These are phyloP conservation scores for Quaeritorhiza haematococci DNA, from an alignment of 371 early-diverging fungal species.

Conservation along the genomic window DNA sequence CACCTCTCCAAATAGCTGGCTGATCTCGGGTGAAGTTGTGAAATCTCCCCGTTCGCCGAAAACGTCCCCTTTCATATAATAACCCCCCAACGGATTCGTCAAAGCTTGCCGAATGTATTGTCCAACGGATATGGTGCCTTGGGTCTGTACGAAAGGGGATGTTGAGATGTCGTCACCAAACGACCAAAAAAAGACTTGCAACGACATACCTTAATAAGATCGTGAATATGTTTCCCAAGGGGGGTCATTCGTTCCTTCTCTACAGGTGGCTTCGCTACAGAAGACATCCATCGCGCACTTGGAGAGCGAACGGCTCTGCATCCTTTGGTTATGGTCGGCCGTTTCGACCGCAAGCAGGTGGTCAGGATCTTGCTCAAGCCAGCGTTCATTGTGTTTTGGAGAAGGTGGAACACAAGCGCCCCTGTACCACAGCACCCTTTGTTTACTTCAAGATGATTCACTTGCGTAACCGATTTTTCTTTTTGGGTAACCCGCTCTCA, in stretches of 20 bases:
- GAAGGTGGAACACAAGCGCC: too few relatives aligned
- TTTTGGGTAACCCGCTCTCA: too few relatives aligned
- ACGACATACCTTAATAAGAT: neutral
- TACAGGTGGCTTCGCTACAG: too few relatives aligned
- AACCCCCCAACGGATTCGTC: constrained; percentile 85
- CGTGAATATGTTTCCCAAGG: neutral
- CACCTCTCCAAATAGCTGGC: constrained; percentile 95
- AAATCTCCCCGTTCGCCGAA: constrained; percentile 95
- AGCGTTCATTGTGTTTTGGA: too few relatives aligned
- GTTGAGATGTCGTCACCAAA: neutral
- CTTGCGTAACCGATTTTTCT: too few relatives aligned
- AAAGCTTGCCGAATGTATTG: constrained; percentile 86
- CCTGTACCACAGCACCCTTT: too few relatives aligned
- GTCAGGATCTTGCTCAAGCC: too few relatives aligned
- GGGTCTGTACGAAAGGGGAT: constrained; percentile 1
- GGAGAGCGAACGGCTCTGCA: too few relatives aligned
- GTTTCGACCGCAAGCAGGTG: too few relatives aligned
- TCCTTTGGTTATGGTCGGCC: too few relatives aligned
- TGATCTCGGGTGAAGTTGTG: constrained; percentile 92
- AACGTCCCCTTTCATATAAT: constrained; percentile 86
- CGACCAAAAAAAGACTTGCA: neutral
- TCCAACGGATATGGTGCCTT: constrained; percentile 79
- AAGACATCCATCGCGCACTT: too few relatives aligned
- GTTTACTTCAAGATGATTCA: too few relatives aligned
- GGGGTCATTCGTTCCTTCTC: neutral